Evolutionary conservation across 371 early-diverging fungal species (phyloP).

Genomic region (Mortierella sp.): DNA sequence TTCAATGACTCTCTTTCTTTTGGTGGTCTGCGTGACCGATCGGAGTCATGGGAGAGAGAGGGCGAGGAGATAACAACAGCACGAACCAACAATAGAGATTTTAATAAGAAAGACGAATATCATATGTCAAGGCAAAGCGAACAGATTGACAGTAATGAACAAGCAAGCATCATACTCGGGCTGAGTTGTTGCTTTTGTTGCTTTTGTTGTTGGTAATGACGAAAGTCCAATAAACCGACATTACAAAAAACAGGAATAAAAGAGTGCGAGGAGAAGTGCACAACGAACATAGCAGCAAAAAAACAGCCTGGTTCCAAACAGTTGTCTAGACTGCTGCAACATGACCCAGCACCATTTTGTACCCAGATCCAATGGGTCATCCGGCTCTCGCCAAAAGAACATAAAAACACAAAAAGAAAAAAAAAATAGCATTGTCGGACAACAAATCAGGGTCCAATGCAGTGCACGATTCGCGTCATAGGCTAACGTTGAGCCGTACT

Average conservation of each 20-base stretch:
- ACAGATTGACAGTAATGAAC: background rate
- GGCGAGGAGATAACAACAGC: background rate
- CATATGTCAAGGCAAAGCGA: constrained; percentile 5
- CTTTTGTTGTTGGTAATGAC: background rate
- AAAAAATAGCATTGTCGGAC: constrained; percentile 15
- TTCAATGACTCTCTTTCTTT: background rate
- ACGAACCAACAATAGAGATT: background rate
- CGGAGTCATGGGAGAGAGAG: constrained; percentile 14
- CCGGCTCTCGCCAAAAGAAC: constrained; percentile 1
- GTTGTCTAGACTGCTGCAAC: background rate
- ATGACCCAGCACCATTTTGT: constrained; percentile 4
- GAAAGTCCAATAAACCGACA: background rate
- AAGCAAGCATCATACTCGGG: background rate
- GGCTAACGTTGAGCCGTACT: background rate
- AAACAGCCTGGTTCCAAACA: background rate
- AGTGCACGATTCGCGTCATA: constrained; percentile 9
- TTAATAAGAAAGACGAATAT: background rate
- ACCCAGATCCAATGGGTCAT: background rate
- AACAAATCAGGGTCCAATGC: constrained; percentile 15
- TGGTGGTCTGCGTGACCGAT: constrained; percentile 19
- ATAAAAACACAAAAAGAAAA: background rate
- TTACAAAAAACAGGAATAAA: background rate
- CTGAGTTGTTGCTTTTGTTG: background rate
- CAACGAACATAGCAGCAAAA: background rate
- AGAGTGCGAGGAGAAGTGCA: background rate